These are phyloP conservation scores for Penicillium psychrofluorescens DNA, from an alignment of 495 filamentous ascomycete species.

Conservation along the genomic window DNA sequence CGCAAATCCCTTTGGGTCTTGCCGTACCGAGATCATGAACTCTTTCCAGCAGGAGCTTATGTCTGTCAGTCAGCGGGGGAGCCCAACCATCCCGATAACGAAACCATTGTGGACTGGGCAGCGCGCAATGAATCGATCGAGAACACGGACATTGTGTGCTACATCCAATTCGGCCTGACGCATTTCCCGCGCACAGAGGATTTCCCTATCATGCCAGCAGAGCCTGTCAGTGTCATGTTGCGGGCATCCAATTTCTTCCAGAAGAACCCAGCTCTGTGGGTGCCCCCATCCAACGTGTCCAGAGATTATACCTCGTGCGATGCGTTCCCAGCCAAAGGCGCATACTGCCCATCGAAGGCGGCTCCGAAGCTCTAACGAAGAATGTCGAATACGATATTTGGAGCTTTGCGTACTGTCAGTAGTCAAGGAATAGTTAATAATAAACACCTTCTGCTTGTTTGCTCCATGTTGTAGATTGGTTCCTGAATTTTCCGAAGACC, in stretches of 20 bases:
- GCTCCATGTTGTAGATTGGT: too few relatives aligned
- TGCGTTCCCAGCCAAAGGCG: too few relatives aligned
- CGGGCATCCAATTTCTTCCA: constrained; percentile 66
- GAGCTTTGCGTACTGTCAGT: too few relatives aligned
- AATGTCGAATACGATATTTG: too few relatives aligned
- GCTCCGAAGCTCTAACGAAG: too few relatives aligned
- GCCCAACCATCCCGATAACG: constrained; percentile 22
- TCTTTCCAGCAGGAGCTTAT: constrained; percentile 44
- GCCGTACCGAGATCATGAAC: constrained; percentile 34
- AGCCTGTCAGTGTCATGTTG: constrained; percentile 61
- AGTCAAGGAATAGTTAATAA: too few relatives aligned
- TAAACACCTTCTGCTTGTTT: too few relatives aligned
- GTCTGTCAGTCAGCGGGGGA: constrained; percentile 35
- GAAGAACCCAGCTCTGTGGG: constrained; percentile 63
- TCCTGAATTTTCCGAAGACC: too few relatives aligned
- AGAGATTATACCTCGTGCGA: too few relatives aligned
- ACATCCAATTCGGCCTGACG: constrained; percentile 53
- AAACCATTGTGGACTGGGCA: constrained; percentile 34
- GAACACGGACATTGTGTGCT: constrained; percentile 49
- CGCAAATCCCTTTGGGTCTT: constrained; percentile 31
- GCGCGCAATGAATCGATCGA: constrained; percentile 44
- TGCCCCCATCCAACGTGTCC: constrained; percentile 40
- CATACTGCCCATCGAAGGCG: too few relatives aligned
- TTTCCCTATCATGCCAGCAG: constrained; percentile 64
- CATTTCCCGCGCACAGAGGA: constrained; percentile 52